Conservation (phyloP, 2,329 filamentous ascomycete species). For the Tolypocladium endophyticum region DNA sequence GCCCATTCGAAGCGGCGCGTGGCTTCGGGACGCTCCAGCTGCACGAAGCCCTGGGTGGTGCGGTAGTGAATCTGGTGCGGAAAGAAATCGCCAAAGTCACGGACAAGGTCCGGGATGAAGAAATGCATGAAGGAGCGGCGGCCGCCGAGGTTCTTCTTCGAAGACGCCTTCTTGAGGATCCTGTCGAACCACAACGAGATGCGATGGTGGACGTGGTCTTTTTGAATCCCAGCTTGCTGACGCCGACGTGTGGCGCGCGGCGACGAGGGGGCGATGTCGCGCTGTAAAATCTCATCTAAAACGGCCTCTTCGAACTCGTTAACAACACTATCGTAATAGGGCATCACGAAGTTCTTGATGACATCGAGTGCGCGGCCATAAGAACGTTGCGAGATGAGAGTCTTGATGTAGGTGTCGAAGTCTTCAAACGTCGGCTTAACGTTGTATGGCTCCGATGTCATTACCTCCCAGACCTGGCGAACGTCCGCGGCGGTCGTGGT, state of each 20-base stretch:
- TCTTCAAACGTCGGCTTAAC: slow-evolving; percentile 46
- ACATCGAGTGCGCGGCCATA: slow-evolving; percentile 21
- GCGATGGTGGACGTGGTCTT: slow-evolving; percentile 20
- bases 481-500: slow-evolving; percentile 32
- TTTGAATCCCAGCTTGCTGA: slow-evolving; percentile 15
- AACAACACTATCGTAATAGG: slow-evolving; percentile 20
- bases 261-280: slow-evolving; percentile 8
- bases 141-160: slow-evolving; percentile 10
- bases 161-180: slow-evolving; percentile 15
- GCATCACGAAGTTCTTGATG: slow-evolving; percentile 29
- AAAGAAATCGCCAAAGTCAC: slow-evolving; percentile 23
- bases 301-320: slow-evolving; percentile 15
- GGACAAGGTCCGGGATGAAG: slow-evolving; percentile 19
- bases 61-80: slow-evolving; percentile 18
- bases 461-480: slow-evolving; percentile 43
- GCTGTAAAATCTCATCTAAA: slow-evolving; percentile 22
- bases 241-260: slow-evolving; percentile 13
- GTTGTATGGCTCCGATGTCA: slow-evolving; percentile 48
- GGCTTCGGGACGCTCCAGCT: slow-evolving; percentile 12
- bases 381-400: slow-evolving; percentile 19
- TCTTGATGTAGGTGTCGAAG: slow-evolving; percentile 33
- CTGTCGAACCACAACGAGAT: slow-evolving; percentile 16
- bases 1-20: slow-evolving; percentile 12
- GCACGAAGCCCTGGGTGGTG: slow-evolving; percentile 18
- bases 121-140: slow-evolving; percentile 8